These are phyloP conservation scores for Leishmania braziliensis DNA, from an alignment of 208 protist species.

Conservation along the genomic window DNA sequence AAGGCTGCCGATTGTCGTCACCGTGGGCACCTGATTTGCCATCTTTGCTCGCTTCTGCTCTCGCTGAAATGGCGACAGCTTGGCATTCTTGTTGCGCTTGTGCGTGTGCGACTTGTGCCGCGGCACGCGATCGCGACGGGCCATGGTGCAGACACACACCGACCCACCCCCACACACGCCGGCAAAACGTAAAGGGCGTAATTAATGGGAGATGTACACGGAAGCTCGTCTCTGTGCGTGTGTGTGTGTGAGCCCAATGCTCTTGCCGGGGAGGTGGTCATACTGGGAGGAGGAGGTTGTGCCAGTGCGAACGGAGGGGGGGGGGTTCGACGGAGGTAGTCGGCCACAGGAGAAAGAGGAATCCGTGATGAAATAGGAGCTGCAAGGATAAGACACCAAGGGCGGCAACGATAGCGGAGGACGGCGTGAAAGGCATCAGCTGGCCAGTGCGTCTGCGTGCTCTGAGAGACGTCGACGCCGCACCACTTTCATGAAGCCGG, in stretches of 20 bases:
- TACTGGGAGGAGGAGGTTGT: not conserved
- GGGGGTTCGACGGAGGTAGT: not conserved
- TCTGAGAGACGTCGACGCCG: not conserved
- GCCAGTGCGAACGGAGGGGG: not conserved
- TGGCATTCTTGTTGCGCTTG: slow-evolving; percentile 85
- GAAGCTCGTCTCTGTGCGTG: not conserved
- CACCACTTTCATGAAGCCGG: not conserved
- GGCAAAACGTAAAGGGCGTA: not conserved
- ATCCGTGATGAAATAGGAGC: not conserved
- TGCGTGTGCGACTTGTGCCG: slow-evolving; percentile 70
- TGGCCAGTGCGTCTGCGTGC: not conserved
- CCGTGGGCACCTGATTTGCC: slow-evolving; percentile 78
- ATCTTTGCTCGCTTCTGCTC: slow-evolving; percentile 70
- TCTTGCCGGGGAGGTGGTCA: not conserved
- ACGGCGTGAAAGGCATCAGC: not conserved
- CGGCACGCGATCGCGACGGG: slow-evolving; percentile 72
- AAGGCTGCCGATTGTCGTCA: slow-evolving; percentile 32
- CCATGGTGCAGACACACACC: slow-evolving; percentile 37
- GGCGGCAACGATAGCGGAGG: not conserved
- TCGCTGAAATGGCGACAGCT: slow-evolving; percentile 86
- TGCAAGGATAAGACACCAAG: not conserved
- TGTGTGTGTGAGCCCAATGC: not conserved
- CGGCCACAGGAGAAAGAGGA: not conserved
- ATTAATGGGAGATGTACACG: not conserved
- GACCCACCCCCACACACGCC: not conserved